phyloP scores from a whole-genome alignment of 129 eudicot species.

The Artemisia annua region DNA sequence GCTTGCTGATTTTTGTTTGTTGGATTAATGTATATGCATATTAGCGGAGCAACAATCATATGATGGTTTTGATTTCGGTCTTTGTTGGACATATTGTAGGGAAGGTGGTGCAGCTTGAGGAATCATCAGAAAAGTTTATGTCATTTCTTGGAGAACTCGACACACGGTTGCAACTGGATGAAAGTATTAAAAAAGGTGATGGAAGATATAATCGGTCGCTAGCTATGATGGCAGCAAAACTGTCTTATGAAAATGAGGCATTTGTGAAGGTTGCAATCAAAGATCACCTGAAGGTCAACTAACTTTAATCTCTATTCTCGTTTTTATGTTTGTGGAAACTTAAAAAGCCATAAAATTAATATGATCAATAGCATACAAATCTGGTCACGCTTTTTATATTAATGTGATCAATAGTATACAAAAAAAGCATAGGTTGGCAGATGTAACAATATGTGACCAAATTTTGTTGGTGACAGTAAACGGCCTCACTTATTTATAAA shows the following conservation, averaged over 20 bases:
- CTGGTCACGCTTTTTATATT: too few relatives aligned
- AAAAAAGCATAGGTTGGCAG: too few relatives aligned
- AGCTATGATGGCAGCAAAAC: conserved; percentile 67
- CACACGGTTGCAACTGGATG: conserved; percentile 44
- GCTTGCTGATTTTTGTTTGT: too few relatives aligned
- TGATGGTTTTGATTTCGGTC: background rate
- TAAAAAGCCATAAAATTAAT: too few relatives aligned
- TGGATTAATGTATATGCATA: too few relatives aligned
- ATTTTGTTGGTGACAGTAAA: too few relatives aligned
- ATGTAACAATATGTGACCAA: too few relatives aligned
- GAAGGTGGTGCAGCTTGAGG: conserved; percentile 50
- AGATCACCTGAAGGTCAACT: conserved; percentile 59
- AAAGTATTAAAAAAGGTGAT: conserved; percentile 27
- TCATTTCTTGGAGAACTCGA: conserved; percentile 56
- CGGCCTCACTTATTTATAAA: too few relatives aligned
- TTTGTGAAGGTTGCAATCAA: conserved; percentile 40
- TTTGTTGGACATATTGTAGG: conserved; percentile 38
- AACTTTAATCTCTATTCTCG: background rate
- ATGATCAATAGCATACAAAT: too few relatives aligned
- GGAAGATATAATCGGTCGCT: conserved; percentile 37
- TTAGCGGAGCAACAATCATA: too few relatives aligned
- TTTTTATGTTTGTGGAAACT: background rate
- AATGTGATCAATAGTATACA: too few relatives aligned
- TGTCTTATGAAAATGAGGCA: conserved; percentile 57
- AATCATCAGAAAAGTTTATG: conserved; percentile 33